Percentiles rank a stretch among this genome's conserved stretches.
phyloP scores from a whole-genome alignment of 2,329 filamentous ascomycete species.

The Penicillium sp. region DNA sequence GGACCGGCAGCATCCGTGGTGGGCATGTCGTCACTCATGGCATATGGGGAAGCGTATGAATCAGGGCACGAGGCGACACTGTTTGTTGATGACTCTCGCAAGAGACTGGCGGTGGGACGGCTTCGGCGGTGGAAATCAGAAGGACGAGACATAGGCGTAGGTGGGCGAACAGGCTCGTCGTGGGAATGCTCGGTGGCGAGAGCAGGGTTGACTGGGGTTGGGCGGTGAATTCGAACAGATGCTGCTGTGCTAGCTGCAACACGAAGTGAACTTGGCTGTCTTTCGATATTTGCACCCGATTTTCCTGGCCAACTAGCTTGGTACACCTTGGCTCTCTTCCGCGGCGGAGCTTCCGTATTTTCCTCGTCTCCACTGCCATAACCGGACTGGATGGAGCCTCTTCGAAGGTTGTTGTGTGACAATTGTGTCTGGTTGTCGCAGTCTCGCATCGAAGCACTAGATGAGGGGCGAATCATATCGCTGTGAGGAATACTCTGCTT shows the following conservation, averaged over 20 bases:
- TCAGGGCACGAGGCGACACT: constrained; percentile 34
- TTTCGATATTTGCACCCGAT: constrained; percentile 65
- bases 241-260: constrained; percentile 90
- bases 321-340: constrained; percentile 79
- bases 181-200: constrained; percentile 33
- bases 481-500: constrained; percentile 34
- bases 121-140: constrained; percentile 32
- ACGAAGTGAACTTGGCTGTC: constrained; percentile 74
- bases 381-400: constrained; percentile 51
- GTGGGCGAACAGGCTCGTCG: constrained; percentile 50
- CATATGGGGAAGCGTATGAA: constrained; percentile 45
- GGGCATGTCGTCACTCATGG: constrained; percentile 35
- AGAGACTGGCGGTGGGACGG: constrained; percentile 51
- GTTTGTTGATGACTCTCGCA: constrained; percentile 63
- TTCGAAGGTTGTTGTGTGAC: constrained; percentile 27
- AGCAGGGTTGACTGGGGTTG: constrained; percentile 55
- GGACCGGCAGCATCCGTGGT: constrained; percentile 49
- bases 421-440: constrained; percentile 31
- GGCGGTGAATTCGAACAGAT: constrained; percentile 81
- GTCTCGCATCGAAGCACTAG: constrained; percentile 57
- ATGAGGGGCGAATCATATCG: constrained; percentile 59
- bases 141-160: constrained; percentile 45
- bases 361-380: constrained; percentile 76
- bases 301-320: constrained; percentile 72
- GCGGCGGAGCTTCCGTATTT: constrained; percentile 58